Evolutionary conservation across 148 eudicot species (phyloP).

Genomic region (Silene uniflora): DNA sequence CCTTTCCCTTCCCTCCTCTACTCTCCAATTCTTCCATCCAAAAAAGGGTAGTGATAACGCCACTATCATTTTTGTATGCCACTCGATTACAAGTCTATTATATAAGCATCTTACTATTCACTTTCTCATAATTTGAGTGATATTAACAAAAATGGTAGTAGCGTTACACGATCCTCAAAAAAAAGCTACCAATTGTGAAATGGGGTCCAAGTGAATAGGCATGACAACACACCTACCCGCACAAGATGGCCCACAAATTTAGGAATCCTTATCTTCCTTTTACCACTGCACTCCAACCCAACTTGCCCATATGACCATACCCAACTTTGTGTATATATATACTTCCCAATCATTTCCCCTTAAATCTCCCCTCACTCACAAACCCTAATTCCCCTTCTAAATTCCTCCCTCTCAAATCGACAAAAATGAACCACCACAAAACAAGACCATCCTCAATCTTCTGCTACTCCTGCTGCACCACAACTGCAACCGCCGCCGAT

Average conservation of each 20-base stretch:
- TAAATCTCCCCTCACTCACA: not conserved
- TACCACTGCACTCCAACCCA: not conserved
- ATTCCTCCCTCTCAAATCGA: not conserved
- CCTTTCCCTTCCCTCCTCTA: too few species aligned
- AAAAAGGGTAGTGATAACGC: too few species aligned
- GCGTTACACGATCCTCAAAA: too few species aligned
- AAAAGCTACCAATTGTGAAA: too few species aligned
- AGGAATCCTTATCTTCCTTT: not conserved
- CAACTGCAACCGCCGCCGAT: not conserved
- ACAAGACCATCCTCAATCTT: slow-evolving; percentile 22
- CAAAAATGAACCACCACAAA: not conserved
- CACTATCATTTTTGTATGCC: too few species aligned
- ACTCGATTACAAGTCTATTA: too few species aligned
- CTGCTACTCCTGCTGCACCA: slow-evolving; percentile 25
- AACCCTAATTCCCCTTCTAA: not conserved
- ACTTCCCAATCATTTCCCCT: not conserved
- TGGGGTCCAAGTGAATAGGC: too few species aligned
- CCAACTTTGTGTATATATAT: not conserved
- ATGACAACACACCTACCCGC: not conserved
- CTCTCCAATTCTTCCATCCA: too few species aligned
- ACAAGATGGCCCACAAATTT: not conserved
- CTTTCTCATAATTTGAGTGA: too few species aligned
- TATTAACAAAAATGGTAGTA: too few species aligned
- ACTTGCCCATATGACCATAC: not conserved
- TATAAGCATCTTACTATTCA: too few species aligned